Conservation (phyloP, 2,329 filamentous ascomycete genomes). For the Cercospora brassicicola region DNA sequence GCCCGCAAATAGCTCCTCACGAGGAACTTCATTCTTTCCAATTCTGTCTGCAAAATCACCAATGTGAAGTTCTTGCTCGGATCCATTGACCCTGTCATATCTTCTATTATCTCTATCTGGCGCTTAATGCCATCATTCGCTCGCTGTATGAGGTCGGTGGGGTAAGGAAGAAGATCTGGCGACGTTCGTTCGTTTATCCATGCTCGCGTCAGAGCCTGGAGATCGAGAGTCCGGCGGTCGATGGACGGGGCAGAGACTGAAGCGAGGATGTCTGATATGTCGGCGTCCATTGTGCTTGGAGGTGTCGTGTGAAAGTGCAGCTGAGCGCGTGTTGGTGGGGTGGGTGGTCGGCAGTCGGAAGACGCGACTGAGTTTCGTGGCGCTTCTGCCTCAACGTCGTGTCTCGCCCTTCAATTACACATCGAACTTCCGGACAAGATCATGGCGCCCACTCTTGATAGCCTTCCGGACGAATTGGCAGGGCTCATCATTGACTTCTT, state of each 20-base stretch:
- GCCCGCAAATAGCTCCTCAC: conserved; percentile 79
- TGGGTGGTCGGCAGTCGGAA: neutral
- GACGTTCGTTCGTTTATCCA: conserved; percentile 92
- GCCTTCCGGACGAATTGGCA: neutral
- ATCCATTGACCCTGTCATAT: conserved; percentile 78
- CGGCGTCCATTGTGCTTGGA: conserved; percentile 32
- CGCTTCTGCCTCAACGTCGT: neutral
- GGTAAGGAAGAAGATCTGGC: conserved; percentile 82
- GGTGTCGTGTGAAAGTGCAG: neutral
- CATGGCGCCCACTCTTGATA: conserved; percentile 2
- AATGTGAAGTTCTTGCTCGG: conserved; percentile 88
- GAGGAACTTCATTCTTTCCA: conserved; percentile 90
- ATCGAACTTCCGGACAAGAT: neutral
- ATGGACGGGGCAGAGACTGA: conserved; percentile 49
- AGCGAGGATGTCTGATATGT: conserved; percentile 56
- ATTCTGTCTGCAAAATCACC: conserved; percentile 93
- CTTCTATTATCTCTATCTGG: conserved; percentile 45
- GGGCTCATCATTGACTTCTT: neutral
- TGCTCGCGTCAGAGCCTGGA: conserved; percentile 83
- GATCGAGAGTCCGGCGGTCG: conserved; percentile 65
- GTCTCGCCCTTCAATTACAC: neutral
- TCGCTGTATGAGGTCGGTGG: conserved; percentile 66
- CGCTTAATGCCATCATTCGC: conserved; percentile 15
- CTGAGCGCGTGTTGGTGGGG: neutral
- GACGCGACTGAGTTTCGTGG: neutral